Evolutionary conservation across 2,329 filamentous ascomycete species (phyloP).

Genomic region (Colletotrichum falcatum): DNA sequence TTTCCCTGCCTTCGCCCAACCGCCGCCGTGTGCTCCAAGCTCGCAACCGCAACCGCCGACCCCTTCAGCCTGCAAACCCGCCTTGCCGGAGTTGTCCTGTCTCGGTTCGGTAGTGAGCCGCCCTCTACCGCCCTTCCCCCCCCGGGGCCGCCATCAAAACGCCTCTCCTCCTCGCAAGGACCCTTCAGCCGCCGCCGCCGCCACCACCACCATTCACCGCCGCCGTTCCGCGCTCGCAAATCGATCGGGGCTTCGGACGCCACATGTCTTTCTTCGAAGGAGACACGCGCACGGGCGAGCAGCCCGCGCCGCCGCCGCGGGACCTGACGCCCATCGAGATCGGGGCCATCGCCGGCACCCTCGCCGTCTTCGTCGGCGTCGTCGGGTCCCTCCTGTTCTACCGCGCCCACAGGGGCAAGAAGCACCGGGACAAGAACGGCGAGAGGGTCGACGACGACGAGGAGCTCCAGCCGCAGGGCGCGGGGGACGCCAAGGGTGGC

Average conservation of each 20-base stretch:
- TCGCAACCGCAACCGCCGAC: neutral
- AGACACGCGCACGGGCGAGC: slow-evolving; percentile 35
- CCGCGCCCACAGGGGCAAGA: slow-evolving; percentile 39
- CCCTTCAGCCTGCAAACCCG: neutral
- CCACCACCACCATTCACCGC: neutral
- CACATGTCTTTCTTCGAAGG: slow-evolving; percentile 42
- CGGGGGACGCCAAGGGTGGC: slow-evolving; percentile 13
- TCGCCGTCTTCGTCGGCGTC: slow-evolving; percentile 43
- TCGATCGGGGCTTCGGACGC: neutral
- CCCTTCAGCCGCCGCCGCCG: neutral
- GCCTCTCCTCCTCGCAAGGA: neutral
- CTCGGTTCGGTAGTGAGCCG: neutral
- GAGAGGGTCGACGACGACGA: slow-evolving; percentile 13
- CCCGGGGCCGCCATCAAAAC: slow-evolving; percentile 3
- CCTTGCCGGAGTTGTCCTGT: neutral
- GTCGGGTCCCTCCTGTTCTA: slow-evolving; percentile 44
- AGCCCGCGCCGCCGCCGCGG: slow-evolving; percentile 30
- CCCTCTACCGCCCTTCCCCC: too few relatives aligned
- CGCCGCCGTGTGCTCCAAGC: neutral
- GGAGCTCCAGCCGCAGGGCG: slow-evolving; percentile 14
- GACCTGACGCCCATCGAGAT: slow-evolving; percentile 46
- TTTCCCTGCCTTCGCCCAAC: slow-evolving; percentile 2
- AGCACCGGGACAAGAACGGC: slow-evolving; percentile 7
- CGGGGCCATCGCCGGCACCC: slow-evolving; percentile 45
- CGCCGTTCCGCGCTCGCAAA: neutral